Conservation (phyloP, 805 yeast genomes). For the Jamesozyma spencerorum region DNA sequence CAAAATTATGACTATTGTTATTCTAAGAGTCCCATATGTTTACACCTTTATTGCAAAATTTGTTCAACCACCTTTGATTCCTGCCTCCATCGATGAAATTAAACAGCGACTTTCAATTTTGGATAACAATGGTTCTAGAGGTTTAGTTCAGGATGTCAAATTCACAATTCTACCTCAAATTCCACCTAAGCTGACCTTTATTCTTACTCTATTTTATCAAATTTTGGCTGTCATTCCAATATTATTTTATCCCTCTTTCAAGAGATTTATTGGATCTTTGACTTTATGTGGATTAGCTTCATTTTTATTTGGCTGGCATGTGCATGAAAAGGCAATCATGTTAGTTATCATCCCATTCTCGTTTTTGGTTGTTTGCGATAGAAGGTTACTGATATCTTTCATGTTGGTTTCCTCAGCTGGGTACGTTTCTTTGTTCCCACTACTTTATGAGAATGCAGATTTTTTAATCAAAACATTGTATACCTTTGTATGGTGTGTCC, state of each 20-base stretch:
- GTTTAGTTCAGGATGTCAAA: slow-evolving; percentile 83
- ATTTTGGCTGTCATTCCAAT: slow-evolving; percentile 65
- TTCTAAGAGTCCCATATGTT: slow-evolving; percentile 35
- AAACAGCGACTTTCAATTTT: slow-evolving; percentile 22
- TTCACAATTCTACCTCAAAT: slow-evolving; percentile 76
- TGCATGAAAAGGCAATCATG: slow-evolving; percentile 95
- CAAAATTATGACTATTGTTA: slow-evolving; percentile 45
- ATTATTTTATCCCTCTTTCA: slow-evolving; percentile 60
- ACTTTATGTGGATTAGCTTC: slow-evolving; percentile 88
- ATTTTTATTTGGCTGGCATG: slow-evolving; percentile 96
- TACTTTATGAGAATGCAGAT: slow-evolving; percentile 71
- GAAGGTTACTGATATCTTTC: slow-evolving; percentile 62
- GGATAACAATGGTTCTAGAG: slow-evolving; percentile 55
- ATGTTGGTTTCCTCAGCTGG: slow-evolving; percentile 70
- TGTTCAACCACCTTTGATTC: slow-evolving; percentile 28
- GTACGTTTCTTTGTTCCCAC: slow-evolving; percentile 79
- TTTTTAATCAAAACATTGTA: slow-evolving; percentile 66
- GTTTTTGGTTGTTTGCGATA: slow-evolving; percentile 61
- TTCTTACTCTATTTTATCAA: slow-evolving; percentile 79
- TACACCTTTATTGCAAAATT: slow-evolving; percentile 33
- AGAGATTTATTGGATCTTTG: slow-evolving; percentile 72
- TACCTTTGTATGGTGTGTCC: slow-evolving; percentile 78
- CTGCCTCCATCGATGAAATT: slow-evolving; percentile 25
- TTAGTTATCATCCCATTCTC: slow-evolving; percentile 81
- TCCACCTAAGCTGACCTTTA: slow-evolving; percentile 66